Percentiles rank a stretch among this genome's conserved stretches.
Evolutionary conservation across 164 flowering plant genomes (phyloP).

Genomic region (Nymphaea thermarum): DNA sequence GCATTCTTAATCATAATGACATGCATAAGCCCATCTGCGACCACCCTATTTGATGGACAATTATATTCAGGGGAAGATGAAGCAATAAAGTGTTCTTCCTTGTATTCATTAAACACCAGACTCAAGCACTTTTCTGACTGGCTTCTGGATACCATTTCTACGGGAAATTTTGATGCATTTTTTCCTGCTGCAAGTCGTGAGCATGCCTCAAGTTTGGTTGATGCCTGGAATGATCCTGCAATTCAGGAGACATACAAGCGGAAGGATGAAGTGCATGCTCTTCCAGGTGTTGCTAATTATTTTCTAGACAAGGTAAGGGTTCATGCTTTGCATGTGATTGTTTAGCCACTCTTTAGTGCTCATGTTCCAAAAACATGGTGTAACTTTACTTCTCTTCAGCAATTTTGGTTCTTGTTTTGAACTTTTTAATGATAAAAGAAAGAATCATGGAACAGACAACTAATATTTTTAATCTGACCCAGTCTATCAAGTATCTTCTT

Average conservation of each 20-base stretch:
- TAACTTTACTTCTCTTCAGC: too few species aligned
- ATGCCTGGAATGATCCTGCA: constrained; percentile 27
- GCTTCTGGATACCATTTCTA: constrained; percentile 24
- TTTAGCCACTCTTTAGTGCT: too few species aligned
- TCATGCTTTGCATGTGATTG: too few species aligned
- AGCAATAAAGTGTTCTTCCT: constrained; percentile 12
- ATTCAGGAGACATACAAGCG: constrained; percentile 29
- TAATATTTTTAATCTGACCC: too few species aligned
- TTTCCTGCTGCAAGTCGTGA: constrained; percentile 32
- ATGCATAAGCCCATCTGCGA: too few species aligned
- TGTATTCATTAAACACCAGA: constrained; percentile 22
- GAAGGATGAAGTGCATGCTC: constrained; percentile 17
- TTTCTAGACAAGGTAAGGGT: constrained; percentile 20
- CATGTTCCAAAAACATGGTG: too few species aligned
- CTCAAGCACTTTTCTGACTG: constrained; percentile 27
- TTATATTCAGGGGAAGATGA: constrained; percentile 16
- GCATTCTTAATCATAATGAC: too few species aligned
- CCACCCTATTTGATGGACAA: too few species aligned
- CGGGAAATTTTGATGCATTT: constrained; percentile 23
- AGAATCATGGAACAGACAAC: too few species aligned
- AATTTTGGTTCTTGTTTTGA: too few species aligned
- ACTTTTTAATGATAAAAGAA: too few species aligned
- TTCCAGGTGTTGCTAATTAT: constrained; percentile 22
- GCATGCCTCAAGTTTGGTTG: constrained; percentile 24
- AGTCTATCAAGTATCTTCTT: too few species aligned